A percentile compares a stretch with the other conserved stretches of the same genome.
Conservation (phyloP, 441 rosid genomes). For the California macrophylla region DNA sequence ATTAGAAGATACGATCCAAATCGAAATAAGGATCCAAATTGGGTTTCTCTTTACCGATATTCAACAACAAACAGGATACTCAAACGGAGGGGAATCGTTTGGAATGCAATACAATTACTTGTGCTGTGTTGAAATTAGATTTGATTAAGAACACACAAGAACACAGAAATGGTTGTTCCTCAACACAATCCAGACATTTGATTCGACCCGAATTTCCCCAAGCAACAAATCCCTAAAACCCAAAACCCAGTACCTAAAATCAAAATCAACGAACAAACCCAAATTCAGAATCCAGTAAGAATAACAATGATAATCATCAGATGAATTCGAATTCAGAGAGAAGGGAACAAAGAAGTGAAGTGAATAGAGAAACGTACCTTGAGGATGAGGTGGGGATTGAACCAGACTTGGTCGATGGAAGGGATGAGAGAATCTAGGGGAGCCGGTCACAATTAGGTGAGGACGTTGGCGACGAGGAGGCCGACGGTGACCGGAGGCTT, state of each 20-base stretch:
- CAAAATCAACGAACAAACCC: background rate
- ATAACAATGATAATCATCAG: background rate
- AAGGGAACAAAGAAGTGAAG: background rate
- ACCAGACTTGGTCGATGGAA: constrained; percentile 56
- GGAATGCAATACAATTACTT: background rate
- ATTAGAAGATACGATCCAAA: background rate
- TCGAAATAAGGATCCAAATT: background rate
- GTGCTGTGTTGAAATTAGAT: background rate
- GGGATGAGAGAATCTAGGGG: constrained; percentile 50
- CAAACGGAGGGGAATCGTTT: background rate
- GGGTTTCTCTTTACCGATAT: background rate
- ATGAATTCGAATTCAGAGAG: background rate
- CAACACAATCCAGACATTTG: background rate
- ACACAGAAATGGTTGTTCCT: background rate
- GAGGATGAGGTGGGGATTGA: constrained; percentile 74
- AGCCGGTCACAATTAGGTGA: constrained; percentile 59
- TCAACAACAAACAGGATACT: background rate
- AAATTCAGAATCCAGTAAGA: background rate
- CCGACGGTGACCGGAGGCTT: constrained; percentile 89
- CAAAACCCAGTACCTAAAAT: background rate
- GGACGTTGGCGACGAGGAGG: constrained; percentile 59
- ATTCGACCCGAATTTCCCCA: background rate
- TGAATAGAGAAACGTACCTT: constrained; percentile 44
- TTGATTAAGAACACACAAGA: background rate
- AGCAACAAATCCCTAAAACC: background rate